Evolutionary conservation across 139 green algal genomes (phyloP).

Genomic region (Edaphochlamys debaryana): DNA sequence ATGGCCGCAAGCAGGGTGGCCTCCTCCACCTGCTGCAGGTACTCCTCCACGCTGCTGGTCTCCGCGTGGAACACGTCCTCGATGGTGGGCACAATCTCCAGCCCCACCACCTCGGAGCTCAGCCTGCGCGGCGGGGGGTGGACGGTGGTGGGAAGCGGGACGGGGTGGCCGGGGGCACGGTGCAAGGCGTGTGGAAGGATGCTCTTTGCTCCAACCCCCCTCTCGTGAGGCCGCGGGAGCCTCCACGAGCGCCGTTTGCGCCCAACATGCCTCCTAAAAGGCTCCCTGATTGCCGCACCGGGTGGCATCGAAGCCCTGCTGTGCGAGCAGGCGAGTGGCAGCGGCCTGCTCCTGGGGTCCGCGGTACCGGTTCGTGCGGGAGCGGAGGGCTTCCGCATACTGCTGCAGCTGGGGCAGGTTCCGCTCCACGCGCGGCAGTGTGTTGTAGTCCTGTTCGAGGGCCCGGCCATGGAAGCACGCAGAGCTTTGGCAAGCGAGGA

Average conservation of each 20-base stretch:
- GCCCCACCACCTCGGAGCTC: constrained; percentile 71
- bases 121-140: constrained; percentile 46
- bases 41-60: constrained; percentile 80
- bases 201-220: too few species aligned
- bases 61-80: constrained; percentile 86
- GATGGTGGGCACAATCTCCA: constrained; percentile 81
- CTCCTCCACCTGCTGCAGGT: constrained; percentile 86
- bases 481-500: too few species aligned
- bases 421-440: constrained; percentile 78
- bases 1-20: constrained; percentile 65
- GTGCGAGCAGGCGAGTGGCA: constrained; percentile 79
- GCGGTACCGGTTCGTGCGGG: constrained; percentile 65
- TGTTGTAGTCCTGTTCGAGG: constrained; percentile 71
- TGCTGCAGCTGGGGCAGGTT: constrained; percentile 81
- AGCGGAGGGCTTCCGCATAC: constrained; percentile 69
- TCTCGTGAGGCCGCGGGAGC: too few species aligned
- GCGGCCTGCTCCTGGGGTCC: constrained; percentile 67
- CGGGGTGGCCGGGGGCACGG: neutral
- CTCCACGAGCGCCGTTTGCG: too few species aligned
- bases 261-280: too few species aligned
- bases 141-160: too few species aligned
- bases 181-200: too few species aligned
- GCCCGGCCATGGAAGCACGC: too few species aligned
- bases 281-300: too few species aligned
- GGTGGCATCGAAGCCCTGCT: constrained; percentile 81